Base-by-base conservation (phyloP, 75 land plant species). In the Adiantum capillusveneris region DNA sequence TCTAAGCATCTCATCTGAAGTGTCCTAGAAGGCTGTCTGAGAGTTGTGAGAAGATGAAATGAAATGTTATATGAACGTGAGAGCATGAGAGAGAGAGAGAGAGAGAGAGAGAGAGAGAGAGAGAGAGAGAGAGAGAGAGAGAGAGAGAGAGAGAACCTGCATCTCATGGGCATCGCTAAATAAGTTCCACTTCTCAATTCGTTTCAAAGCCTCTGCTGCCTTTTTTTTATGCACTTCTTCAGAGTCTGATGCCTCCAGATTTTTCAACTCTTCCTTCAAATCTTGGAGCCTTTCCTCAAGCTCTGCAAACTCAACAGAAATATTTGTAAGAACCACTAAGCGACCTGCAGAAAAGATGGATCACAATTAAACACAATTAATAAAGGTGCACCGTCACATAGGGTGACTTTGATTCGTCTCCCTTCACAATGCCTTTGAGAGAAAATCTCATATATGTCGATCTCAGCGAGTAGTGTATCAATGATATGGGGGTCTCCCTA, bases 141-240 rank as follows among this genome's bases (percentile, higher is more conserved):
- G 37, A 9, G 3, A 34, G 3, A 34, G 37, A 34, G 37, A 34
- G 37, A 34, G 37, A 34, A 34, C 9, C 16, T 44, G 26, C 49
- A 87, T 87, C 85, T 84, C 85, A 56, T 56, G 14, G n/a, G 79
- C 58, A 62, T 88, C 86, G 72, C 79, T 75, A 63, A 93, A 93
- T 54, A 93, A 68, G 57, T 93, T 93, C 98, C 98, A 93, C 27
- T 67, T 76, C 54, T 93, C 95, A 79, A 93, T 88, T 41, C 98
- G 81, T 56, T 77, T 82, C 52, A 93, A 62, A 58, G 95, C 90
- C 31, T 80, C 87, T 54, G 65, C 31, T 28, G 98, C 95, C 60
- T 87, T 92, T 49, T 44, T 70, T 63, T 65, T 77, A 56, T 88
- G 90, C 25, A 36, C 75, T 68, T 83, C 86, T 26, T 82, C 87